These are phyloP conservation scores for Colletotrichum sp. DNA, from an alignment of 2,329 filamentous ascomycete species.

Conservation along the genomic window DNA sequence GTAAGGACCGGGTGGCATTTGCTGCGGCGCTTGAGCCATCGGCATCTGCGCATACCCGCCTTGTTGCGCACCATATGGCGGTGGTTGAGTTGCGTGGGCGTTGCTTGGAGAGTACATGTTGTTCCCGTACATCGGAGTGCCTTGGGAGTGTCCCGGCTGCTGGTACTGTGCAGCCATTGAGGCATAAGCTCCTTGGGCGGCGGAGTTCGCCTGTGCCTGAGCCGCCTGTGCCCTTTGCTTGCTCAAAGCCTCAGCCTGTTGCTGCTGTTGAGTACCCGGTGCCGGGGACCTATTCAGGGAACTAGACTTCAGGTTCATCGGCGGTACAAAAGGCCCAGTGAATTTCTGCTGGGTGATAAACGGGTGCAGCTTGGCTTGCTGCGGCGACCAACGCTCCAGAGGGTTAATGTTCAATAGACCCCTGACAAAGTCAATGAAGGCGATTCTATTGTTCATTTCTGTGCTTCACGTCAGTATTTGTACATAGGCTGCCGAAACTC, in stretches of 20 bases:
- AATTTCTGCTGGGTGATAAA: slow-evolving; percentile 99
- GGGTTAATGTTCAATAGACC: slow-evolving; percentile 94
- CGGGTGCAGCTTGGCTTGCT: slow-evolving; percentile 95
- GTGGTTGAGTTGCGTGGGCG: slow-evolving; percentile 67
- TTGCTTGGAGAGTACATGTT: slow-evolving; percentile 76
- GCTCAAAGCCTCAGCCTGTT: slow-evolving; percentile 91
- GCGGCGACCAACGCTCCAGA: slow-evolving; percentile 94
- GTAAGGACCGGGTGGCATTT: slow-evolving; percentile 71
- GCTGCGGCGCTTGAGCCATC: slow-evolving; percentile 70
- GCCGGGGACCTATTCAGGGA: slow-evolving; percentile 86
- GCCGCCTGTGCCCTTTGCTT: slow-evolving; percentile 84
- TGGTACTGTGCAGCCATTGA: slow-evolving; percentile 53
- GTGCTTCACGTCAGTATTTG: slow-evolving; percentile 25
- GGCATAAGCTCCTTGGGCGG: slow-evolving; percentile 66
- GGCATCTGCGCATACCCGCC: slow-evolving; percentile 76
- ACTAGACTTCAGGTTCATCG: slow-evolving; percentile 93
- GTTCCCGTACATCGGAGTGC: slow-evolving; percentile 79
- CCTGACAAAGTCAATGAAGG: slow-evolving; percentile 97
- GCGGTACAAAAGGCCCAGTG: slow-evolving; percentile 93
- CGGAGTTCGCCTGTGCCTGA: slow-evolving; percentile 72
- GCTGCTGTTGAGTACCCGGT: slow-evolving; percentile 92
- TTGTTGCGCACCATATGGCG: slow-evolving; percentile 78
- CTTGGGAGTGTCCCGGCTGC: slow-evolving; percentile 49
- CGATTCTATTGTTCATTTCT: slow-evolving; percentile 99
- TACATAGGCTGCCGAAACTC: background rate